Evolutionary conservation across 805 yeast genomes (phyloP).

Genomic region (Danielozyma ontarioensis): DNA sequence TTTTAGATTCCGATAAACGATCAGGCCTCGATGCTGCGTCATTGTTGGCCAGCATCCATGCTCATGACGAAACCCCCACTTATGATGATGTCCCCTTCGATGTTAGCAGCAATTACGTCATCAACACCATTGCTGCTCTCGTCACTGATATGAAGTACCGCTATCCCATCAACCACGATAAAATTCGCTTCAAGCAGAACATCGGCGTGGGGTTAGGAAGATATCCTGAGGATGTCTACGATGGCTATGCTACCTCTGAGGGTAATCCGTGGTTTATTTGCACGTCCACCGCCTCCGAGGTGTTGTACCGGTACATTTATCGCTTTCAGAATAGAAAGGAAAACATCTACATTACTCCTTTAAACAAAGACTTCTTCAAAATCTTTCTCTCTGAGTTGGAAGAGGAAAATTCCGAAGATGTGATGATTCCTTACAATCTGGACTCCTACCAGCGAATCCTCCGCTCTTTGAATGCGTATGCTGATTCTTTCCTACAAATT

Average conservation of each 20-base stretch:
- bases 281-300: conserved; percentile 64
- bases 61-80: conserved; percentile 35
- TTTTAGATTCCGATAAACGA: conserved; percentile 38
- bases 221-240: conserved; percentile 88
- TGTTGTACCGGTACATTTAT: conserved; percentile 51
- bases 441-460: conserved; percentile 44
- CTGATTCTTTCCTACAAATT: conserved; percentile 63
- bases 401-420: conserved; percentile 9
- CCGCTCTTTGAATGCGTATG: conserved; percentile 44
- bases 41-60: conserved; percentile 48
- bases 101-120: conserved; percentile 49
- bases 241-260: conserved; percentile 64
- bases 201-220: conserved; percentile 76
- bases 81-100: conserved; percentile 53
- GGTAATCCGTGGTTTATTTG: conserved; percentile 95
- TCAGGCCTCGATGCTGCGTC: conserved; percentile 79
- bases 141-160: conserved; percentile 64
- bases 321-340: conserved; percentile 32
- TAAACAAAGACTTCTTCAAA: conserved; percentile 24
- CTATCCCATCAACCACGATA: conserved; percentile 68
- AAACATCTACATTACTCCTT: conserved; percentile 40
- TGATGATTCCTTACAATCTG: conserved; percentile 32
- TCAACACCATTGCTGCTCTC: conserved; percentile 60
- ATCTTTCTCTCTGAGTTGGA: conserved; percentile 22
- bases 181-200: conserved; percentile 25